Evolutionary conservation across 2,329 filamentous ascomycete genomes (phyloP).

Genomic region (Aspergillus ochraceus): DNA sequence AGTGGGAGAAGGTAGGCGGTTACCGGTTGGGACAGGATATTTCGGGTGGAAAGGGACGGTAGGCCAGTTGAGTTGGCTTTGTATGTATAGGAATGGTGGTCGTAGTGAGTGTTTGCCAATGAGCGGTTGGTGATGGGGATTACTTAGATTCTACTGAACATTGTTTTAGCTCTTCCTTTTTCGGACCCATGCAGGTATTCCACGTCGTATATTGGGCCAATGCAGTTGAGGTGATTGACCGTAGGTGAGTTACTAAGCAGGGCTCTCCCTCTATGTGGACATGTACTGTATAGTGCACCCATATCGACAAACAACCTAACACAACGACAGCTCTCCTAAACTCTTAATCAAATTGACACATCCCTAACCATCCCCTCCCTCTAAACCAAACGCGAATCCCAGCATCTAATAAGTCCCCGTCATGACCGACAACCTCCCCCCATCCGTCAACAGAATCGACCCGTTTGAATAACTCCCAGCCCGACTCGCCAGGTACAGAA

Average conservation of each 20-base stretch:
- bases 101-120: neutral
- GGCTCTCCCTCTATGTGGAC: no score
- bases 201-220: no score
- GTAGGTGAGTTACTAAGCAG: no score
- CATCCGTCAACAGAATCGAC: constrained; percentile 51
- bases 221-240: no score
- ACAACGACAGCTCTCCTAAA: no score
- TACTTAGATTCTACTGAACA: neutral
- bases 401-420: neutral
- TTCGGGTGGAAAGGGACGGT: constrained; percentile 60
- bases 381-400: no score
- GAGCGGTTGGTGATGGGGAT: neutral
- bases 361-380: no score
- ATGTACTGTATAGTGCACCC: no score
- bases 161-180: neutral
- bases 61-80: neutral
- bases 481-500: constrained; percentile 53
- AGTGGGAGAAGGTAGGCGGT: constrained; percentile 97
- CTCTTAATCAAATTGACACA: no score
- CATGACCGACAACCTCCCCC: constrained; percentile 20
- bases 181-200: no score
- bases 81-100: no score
- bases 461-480: constrained; percentile 58
- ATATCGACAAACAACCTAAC: no score
- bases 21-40: constrained; percentile 85